Evolutionary conservation across 345 rosid species (phyloP).

Genomic region (Boechera retrofracta): DNA sequence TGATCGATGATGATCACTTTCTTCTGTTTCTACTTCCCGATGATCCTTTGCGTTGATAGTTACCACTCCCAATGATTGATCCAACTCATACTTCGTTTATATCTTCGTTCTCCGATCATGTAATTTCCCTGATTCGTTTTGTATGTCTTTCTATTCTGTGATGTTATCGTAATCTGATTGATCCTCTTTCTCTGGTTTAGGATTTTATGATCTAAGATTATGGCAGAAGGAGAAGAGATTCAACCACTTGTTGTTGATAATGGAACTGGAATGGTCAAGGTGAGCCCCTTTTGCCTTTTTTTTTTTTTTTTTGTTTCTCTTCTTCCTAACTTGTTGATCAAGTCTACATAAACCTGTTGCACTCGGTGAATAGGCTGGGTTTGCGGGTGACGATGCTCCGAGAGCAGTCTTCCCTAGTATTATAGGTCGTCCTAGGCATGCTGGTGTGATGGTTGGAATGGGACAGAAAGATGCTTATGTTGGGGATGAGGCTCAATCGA

Average conservation of each 20-base stretch:
- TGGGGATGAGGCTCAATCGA: constrained; percentile 76
- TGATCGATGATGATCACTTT: not conserved
- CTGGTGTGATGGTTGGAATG: constrained; percentile 84
- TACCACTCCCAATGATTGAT: constrained; percentile 5
- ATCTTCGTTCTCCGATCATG: too few species aligned
- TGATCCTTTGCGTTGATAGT: too few species aligned
- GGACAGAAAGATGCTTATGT: constrained; percentile 86
- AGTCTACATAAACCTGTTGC: not conserved
- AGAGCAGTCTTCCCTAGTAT: constrained; percentile 86
- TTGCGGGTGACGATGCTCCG: constrained; percentile 90
- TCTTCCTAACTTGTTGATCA: constrained; percentile 15
- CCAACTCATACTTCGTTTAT: not conserved
- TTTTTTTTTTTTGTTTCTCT: not conserved
- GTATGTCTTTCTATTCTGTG: constrained; percentile 16
- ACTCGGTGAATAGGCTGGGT: constrained; percentile 62
- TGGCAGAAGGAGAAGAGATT: constrained; percentile 61
- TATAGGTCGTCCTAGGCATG: constrained; percentile 81
- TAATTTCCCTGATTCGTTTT: not conserved
- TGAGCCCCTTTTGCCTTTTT: not conserved
- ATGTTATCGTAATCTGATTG: constrained; percentile 11
- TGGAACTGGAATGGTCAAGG: constrained; percentile 71
- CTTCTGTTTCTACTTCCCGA: too few species aligned
- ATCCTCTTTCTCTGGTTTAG: not conserved
- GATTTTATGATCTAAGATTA: not conserved
- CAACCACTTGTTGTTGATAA: constrained; percentile 68